phyloP scores from a whole-genome alignment of 2,329 filamentous ascomycete genomes.

The Colletotrichum sp. region DNA sequence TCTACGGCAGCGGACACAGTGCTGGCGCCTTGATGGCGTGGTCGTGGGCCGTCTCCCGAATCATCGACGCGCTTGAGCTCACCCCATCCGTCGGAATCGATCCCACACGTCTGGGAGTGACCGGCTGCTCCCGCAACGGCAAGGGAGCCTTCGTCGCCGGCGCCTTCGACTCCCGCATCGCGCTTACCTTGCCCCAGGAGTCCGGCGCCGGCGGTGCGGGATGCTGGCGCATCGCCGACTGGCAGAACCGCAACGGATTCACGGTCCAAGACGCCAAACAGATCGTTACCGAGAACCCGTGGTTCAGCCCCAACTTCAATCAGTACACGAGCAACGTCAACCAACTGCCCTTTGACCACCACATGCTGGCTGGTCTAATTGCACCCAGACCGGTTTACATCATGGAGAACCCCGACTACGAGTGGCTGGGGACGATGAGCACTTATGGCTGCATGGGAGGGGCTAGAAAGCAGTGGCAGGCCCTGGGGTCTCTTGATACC shows the following conservation, averaged over 20 bases:
- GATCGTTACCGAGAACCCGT: slow-evolving; percentile 58
- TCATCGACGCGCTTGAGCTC: slow-evolving; percentile 51
- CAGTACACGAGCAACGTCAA: slow-evolving; percentile 55
- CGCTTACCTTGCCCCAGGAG: slow-evolving; percentile 54
- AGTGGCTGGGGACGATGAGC: slow-evolving; percentile 55
- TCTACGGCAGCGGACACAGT: slow-evolving; percentile 49
- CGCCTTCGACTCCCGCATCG: slow-evolving; percentile 52
- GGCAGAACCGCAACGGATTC: slow-evolving; percentile 44
- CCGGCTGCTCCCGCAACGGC: slow-evolving; percentile 56
- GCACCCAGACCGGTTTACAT: slow-evolving; percentile 54
- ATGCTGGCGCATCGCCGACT: slow-evolving; percentile 47
- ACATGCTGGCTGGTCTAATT: slow-evolving; percentile 55
- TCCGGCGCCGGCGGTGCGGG: slow-evolving; percentile 53
- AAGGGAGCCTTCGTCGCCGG: slow-evolving; percentile 56
- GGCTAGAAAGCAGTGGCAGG: slow-evolving; percentile 51
- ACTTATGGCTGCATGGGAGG: slow-evolving; percentile 56
- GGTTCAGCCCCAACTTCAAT: slow-evolving; percentile 55
- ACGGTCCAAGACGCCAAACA: slow-evolving; percentile 54
- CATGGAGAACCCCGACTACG: slow-evolving; percentile 54
- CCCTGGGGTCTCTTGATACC: slow-evolving; percentile 48
- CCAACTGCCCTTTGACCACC: slow-evolving; percentile 55
- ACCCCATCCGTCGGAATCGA: slow-evolving; percentile 42
- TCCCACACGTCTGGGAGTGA: slow-evolving; percentile 43
- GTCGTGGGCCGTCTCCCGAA: slow-evolving; percentile 54
- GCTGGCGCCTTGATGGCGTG: slow-evolving; percentile 54